phyloP scores from a whole-genome alignment of 202 grass and related monocot genomes.

The Digitaria exilis region DNA sequence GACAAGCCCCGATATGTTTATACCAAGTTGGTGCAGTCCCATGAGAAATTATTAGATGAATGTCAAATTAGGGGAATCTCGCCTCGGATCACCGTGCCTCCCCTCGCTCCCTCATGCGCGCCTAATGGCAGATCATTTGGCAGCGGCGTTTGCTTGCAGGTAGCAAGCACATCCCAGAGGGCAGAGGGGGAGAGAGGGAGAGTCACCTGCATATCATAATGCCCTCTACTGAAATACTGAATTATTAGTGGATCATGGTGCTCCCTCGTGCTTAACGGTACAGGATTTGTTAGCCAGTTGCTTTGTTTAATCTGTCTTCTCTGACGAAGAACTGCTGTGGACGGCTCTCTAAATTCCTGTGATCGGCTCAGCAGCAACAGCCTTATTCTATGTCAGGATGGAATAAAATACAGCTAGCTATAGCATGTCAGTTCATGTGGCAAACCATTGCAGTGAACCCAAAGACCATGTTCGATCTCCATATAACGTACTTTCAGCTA shows the following conservation, averaged over 20 bases:
- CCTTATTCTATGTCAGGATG: background rate
- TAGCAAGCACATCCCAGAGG: constrained; percentile 25
- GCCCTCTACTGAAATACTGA: constrained; percentile 13
- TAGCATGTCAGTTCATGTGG: constrained; percentile 22
- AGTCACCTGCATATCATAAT: background rate
- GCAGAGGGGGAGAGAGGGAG: background rate
- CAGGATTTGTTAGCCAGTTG: constrained; percentile 29
- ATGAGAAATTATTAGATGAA: constrained; percentile 58
- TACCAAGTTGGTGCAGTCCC: constrained; percentile 25
- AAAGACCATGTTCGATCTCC: background rate
- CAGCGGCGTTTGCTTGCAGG: constrained; percentile 11
- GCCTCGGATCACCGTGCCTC: constrained; percentile 37
- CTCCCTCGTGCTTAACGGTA: constrained; percentile 53
- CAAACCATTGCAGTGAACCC: background rate
- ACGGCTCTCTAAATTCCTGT: constrained; percentile 5
- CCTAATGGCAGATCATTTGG: background rate
- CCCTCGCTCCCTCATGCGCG: background rate
- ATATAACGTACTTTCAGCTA: background rate
- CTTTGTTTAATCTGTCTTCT: background rate
- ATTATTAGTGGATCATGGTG: constrained; percentile 49
- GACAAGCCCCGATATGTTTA: constrained; percentile 38
- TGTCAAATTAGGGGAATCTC: constrained; percentile 54
- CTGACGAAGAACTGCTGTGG: background rate
- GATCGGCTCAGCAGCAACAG: constrained; percentile 2
- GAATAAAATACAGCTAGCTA: constrained; percentile 1